A percentile compares a stretch with the other conserved stretches of the same genome.
Evolutionary conservation across 2,329 filamentous ascomycete genomes (phyloP).

Genomic region (Seiridium cupressi): DNA sequence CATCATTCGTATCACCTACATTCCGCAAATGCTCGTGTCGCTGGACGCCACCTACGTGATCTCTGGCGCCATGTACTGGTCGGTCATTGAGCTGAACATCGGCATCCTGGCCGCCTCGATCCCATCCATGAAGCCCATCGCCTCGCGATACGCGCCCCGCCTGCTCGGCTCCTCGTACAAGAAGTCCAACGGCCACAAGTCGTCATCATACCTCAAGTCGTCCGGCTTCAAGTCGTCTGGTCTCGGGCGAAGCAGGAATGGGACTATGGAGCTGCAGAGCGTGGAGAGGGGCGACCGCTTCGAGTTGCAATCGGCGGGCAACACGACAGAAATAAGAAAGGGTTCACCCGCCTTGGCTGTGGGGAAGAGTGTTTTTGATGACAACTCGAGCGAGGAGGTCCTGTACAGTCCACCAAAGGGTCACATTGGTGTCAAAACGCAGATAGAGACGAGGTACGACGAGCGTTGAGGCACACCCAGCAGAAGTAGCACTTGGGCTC

Average conservation of each 20-base stretch:
- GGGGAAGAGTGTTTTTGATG: not conserved
- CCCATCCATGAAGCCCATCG: constrained; percentile 30
- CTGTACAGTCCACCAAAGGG: constrained; percentile 4
- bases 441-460: constrained; percentile 11
- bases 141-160: constrained; percentile 36
- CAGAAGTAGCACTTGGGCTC: no score
- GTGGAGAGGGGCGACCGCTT: not conserved
- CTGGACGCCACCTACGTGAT: constrained; percentile 32
- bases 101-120: constrained; percentile 34
- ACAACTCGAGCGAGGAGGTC: constrained; percentile 11
- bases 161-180: constrained; percentile 24
- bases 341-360: not conserved
- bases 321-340: constrained; percentile 1
- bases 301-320: not conserved
- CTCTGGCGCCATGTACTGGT: constrained; percentile 39
- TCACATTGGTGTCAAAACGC: constrained; percentile 9
- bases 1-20: constrained; percentile 43
- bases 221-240: not conserved
- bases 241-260: not conserved
- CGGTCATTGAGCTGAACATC: constrained; percentile 32
- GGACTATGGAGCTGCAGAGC: constrained; percentile 8
- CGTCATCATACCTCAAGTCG: not conserved
- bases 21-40: constrained; percentile 38
- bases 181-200: not conserved
- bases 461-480: not conserved